A percentile compares a stretch with the other conserved stretches of the same genome.
phyloP scores from a whole-genome alignment of 768 basidiomycete genomes.

The Boletus rufocinnamomeus region DNA sequence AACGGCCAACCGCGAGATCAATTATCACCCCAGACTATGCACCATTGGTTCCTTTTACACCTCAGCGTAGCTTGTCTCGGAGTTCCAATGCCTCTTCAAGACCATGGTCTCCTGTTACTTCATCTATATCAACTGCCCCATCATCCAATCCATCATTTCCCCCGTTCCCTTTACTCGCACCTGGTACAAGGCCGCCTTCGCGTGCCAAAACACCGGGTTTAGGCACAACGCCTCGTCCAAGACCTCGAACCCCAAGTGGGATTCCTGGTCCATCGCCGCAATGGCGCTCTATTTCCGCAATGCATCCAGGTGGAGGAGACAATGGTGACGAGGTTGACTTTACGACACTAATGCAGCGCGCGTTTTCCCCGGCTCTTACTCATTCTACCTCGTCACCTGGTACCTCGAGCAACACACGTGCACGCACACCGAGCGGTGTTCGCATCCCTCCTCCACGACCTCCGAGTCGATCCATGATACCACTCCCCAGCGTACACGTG shows the following conservation, averaged over 20 bases:
- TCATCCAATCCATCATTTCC: conserved; percentile 47
- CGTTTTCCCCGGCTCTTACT: conserved; percentile 59
- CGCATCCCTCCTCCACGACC: conserved; percentile 63
- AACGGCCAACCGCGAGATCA: conserved; percentile 50
- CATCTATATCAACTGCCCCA: conserved; percentile 68
- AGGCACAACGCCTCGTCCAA: conserved; percentile 57
- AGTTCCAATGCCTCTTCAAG: conserved; percentile 77
- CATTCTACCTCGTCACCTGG: conserved; percentile 49
- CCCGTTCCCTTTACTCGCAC: conserved; percentile 29
- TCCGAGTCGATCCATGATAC: conserved; percentile 83
- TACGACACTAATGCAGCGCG: conserved; percentile 53
- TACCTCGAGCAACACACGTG: conserved; percentile 23
- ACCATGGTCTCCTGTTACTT: conserved; percentile 78
- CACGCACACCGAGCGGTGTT: conserved; percentile 44
- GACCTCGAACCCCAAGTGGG: conserved; percentile 77
- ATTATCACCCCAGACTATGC: conserved; percentile 43
- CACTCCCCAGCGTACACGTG: conserved; percentile 71
- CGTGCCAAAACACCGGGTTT: conserved; percentile 58
- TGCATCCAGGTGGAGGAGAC: conserved; percentile 46
- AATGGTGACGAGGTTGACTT: conserved; percentile 47
- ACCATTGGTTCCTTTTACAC: conserved; percentile 51
- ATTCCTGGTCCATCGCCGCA: conserved; percentile 67
- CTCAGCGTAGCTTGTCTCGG: conserved; percentile 67
- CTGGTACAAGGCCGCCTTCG: conserved; percentile 45
- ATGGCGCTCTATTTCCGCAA: conserved; percentile 50